Evolutionary conservation across 352 stramenopile genomes (phyloP), one percentile per base, ranked within the genome.

Genomic region (Globisporangium camurandrum): DNA sequence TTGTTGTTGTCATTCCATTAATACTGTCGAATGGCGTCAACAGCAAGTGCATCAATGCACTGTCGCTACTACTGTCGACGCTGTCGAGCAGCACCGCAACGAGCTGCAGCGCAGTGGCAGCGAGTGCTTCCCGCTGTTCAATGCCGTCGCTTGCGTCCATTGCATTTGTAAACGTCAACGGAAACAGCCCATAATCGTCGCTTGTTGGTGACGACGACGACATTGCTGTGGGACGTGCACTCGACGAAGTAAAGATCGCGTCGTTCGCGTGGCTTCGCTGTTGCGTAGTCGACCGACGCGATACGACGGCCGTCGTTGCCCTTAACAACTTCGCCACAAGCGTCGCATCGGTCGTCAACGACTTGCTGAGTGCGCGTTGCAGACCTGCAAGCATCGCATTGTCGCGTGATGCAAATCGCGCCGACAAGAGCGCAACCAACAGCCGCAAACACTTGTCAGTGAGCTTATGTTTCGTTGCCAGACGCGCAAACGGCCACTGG

Each of bases 301-400:
- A 71, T 26, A 78, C 33, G 12, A 71, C 44, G 14, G 51, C 56
- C 36, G 53, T 67, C 12, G 66, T 67, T 16, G 58, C 74, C 19
- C 68, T 67, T 26, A 88, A 44, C 17, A 88, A 40, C 47, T 88
- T 88, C 58, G 75, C 75, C 17, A 85, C 39, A 17, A 88, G 41
- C n/a, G 64, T 67, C 48, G 68, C 67, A 33, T 88, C 71, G 0
- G 62, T 69, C 22, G 66, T 50, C 16, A 88, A 56, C 14, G 71
- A 78, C 24, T 71, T 57, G 5, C 67, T 62, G n/a, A 88, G 39
- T 17, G 71, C 60, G 8, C 49, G 50, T 46, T 83, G 69, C 30
- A 87, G 81, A 0, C 66, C 66, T 28, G 46, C 46, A 22, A 83
- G 42, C 54, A 79, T 79, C 2, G 66, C 53, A 37, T 71, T 75